Base-by-base conservation (phyloP, 257 asterid genomes). In the Linaria vulgaris region DNA sequence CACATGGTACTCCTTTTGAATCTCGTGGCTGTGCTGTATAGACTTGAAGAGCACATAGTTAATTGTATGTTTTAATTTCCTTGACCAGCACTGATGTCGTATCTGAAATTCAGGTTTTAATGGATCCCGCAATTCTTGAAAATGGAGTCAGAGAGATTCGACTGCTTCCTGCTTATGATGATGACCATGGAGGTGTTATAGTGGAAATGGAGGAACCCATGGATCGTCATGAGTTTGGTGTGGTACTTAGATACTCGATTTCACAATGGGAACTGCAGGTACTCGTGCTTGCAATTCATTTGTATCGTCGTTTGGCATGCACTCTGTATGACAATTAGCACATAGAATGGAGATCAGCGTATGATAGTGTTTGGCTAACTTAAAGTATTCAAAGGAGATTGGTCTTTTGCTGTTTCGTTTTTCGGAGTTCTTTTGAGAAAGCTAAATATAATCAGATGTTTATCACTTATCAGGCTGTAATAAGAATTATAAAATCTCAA, bases 251-350 rank as follows among this genome's bases (percentile, higher is more conserved):
- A 71, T 68, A 63, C 74, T 85, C 96, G 1, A 43, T 88, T 17
- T 64, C 62, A 10, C 68, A 58, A 45, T 88, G 96, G 96, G 81
- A 83, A 72, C 63, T 81, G 63, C 87, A 83, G 96, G 96, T 88
- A 70, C 64, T 5, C 62, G 31, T 47, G 16, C 15, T 15, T 37
- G 50, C 47, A 12, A 16, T 64, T 64, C 53, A 23, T 39, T 23
- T 22, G 0, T 17, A 58, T 25, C 17, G 20, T 50, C 55, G 31
- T 20, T 37, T 34, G 55, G 15, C n/a, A 38, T 25, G 6, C 34
- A 27, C 34, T 27, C 34, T 3, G 34, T 27, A 27, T 27, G 34
- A 27, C 34, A 27, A 2, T 6, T 27, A 27, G 34, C 34, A 27
- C 34, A 27, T 27, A 27, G 34, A 6, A 27, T 3, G 6, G 34